Evolutionary conservation across 352 stramenopile species (phyloP), one percentile per base, ranked within the genome.

Genomic region (Globisporangium cystogenes): DNA sequence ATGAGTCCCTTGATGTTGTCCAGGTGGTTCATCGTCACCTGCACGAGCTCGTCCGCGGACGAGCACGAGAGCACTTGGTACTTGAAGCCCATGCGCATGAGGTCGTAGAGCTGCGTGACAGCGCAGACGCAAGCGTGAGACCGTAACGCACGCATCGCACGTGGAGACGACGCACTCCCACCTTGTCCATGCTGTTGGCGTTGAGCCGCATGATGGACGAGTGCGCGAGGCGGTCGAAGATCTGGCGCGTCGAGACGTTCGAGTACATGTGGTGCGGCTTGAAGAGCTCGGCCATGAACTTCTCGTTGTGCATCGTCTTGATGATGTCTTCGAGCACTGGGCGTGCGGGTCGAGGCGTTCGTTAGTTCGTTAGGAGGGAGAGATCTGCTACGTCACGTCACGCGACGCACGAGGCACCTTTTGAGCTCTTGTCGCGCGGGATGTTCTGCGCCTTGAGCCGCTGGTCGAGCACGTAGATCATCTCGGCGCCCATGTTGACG

Each of bases 1-100:
- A 93, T 69, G 46, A 96, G 80, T 42, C 65, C 59, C 59, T 87
- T 89, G 51, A 82, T 89, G 54, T 76, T 86, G 15, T 67, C 53
- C 27, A 96, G 58, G 48, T 96, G 89, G 60, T 93, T 95, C 68
- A 95, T 82, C 3, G 85, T 96, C 24, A 97, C 81, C 36, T 95
- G 76, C 7, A 96, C 60, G n/a, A 96, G 65, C 45, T 97, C 82
- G 37, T 93, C 78, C 3, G 87, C 81, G 18, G 77, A 93, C 12
- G 76, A 74, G 53, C 82, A 95, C 8, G 69, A 76, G 23, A 97
- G 49, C 5, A 96, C 53, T 57, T 98, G 90, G 62, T 93, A 95
- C 69, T 98, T 98, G 70, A 97, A 96, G n/a, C 87, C 91, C 91
- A 98, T 97, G 51, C 86, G 89, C 85, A 98, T 97, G 53, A 98